Evolutionary conservation across 2,329 filamentous ascomycete species (phyloP), one percentile per base, ranked within the genome.

Genomic region (Alternaria gansuensis): DNA sequence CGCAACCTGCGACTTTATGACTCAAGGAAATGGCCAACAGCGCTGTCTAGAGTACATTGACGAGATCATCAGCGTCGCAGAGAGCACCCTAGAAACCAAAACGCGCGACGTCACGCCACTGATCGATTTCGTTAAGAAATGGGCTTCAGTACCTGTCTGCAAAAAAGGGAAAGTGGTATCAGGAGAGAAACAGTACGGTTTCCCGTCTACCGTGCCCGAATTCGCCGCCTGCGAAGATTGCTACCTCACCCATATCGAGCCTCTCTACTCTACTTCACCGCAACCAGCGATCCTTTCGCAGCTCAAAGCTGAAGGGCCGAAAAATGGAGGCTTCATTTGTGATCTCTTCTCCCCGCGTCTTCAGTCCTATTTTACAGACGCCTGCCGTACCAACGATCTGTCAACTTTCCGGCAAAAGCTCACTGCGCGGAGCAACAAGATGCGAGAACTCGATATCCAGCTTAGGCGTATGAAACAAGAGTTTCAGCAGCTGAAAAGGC

Each of bases 1-100:
- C n/a, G 67, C 57, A 8, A 69, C 65, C 5, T 68, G 67, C 57
- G 67, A 68, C 24, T 49, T 68, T 2, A 62, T 68, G 50, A 61
- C 54, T 7, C 51, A 53, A 23, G 57, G 60, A 3, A 33, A 50
- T 11, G 33, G 41, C 2, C 48, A 53, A 14, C 46, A 36, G 3
- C 65, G 67, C n/a, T 54, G 58, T 11, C 14, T 62, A 7, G 39
- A 58, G 3, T 67, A 67, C 28, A 4, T 65, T 14, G 59, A 62
- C 49, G 41, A 54, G 14, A 52, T 69, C 26, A 31, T 56, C 28
- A 37, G 57, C 4, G 41, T 59, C 7, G 61, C 60, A 5, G 39
- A 59, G 17, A 44, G 44, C n/a, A 51, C 51, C 3, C 21, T 56
- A 3, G 26, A 55, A 37, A 57, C 50, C 5, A 54, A 55, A 29